Percentiles rank a stretch among this genome's conserved stretches.
phyloP scores from a whole-genome alignment of 2,329 filamentous ascomycete species.

The Orbilia ellipsospora region DNA sequence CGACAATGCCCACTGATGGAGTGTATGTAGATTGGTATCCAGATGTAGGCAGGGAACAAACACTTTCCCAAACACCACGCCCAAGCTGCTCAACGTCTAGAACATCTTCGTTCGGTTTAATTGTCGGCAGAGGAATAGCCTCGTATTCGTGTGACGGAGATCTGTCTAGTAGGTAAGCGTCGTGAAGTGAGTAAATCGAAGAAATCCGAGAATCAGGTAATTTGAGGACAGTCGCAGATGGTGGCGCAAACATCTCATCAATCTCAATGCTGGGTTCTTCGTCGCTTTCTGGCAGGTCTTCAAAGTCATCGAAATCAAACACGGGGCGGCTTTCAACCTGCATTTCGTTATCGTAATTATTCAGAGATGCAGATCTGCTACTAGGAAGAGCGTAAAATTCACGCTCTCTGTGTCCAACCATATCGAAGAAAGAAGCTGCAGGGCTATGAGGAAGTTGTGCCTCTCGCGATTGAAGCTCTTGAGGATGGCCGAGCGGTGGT shows the following conservation, averaged over 20 bases:
- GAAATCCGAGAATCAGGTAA: conserved; percentile 44
- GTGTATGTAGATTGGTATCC: conserved; percentile 16
- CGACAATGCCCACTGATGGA: neutral
- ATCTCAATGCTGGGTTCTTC: conserved; percentile 31
- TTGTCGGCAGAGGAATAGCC: conserved; percentile 2
- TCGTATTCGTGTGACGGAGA: neutral
- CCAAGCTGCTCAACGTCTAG: conserved; percentile 35
- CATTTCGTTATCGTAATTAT: conserved; percentile 19
- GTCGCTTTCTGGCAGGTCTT: conserved; percentile 42
- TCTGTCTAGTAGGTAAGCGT: conserved; percentile 5
- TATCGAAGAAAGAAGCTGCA: conserved; percentile 22
- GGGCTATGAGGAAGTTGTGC: conserved; percentile 15
- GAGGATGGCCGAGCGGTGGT: too few relatives aligned
- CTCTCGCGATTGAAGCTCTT: neutral
- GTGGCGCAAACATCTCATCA: conserved; percentile 49
- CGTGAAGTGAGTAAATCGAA: conserved; percentile 40
- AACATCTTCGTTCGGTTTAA: conserved; percentile 18
- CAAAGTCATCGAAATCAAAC: conserved; percentile 51
- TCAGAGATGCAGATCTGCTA: conserved; percentile 25
- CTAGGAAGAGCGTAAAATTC: conserved; percentile 9
- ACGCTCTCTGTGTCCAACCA: neutral
- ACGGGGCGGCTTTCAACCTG: conserved; percentile 39
- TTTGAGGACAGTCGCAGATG: neutral
- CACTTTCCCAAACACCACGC: conserved; percentile 29
- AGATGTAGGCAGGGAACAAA: conserved; percentile 34